phyloP scores from a whole-genome alignment of 306 rosid species.

The Cicer yamashitae region DNA sequence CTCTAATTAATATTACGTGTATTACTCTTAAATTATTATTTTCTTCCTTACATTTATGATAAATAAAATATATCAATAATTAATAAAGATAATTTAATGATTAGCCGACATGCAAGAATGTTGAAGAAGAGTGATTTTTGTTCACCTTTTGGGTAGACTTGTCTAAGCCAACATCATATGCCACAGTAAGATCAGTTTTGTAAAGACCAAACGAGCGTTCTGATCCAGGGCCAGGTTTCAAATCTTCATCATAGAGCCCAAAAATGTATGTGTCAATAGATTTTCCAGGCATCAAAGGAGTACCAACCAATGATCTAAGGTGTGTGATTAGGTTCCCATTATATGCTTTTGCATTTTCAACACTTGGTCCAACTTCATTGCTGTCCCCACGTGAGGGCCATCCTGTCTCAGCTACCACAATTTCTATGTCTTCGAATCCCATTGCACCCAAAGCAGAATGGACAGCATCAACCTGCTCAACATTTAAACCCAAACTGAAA shows the following conservation, averaged over 20 bases:
- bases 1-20: too few relatives aligned
- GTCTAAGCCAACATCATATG: conserved; percentile 77
- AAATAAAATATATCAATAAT: too few relatives aligned
- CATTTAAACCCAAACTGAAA: conserved; percentile 5
- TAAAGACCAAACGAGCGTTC: conserved; percentile 82
- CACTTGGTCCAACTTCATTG: conserved; percentile 69
- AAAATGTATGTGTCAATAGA: conserved; percentile 84
- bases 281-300: conserved; percentile 91
- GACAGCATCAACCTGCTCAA: conserved; percentile 82
- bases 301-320: conserved; percentile 89
- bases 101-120: too few relatives aligned
- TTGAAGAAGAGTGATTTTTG: not conserved
- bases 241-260: conserved; percentile 81
- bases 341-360: conserved; percentile 85
- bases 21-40: too few relatives aligned
- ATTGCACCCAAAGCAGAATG: conserved; percentile 71
- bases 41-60: too few relatives aligned
- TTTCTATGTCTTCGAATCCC: conserved; percentile 71
- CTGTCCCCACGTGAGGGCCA: conserved; percentile 85
- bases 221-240: conserved; percentile 74
- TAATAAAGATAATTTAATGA: too few relatives aligned
- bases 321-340: conserved; percentile 84
- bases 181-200: conserved; percentile 63
- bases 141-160: conserved; percentile 73
- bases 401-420: conserved; percentile 90